Evolutionary conservation across 2,329 filamentous ascomycete genomes (phyloP).

Genomic region (Didymella glomerata): DNA sequence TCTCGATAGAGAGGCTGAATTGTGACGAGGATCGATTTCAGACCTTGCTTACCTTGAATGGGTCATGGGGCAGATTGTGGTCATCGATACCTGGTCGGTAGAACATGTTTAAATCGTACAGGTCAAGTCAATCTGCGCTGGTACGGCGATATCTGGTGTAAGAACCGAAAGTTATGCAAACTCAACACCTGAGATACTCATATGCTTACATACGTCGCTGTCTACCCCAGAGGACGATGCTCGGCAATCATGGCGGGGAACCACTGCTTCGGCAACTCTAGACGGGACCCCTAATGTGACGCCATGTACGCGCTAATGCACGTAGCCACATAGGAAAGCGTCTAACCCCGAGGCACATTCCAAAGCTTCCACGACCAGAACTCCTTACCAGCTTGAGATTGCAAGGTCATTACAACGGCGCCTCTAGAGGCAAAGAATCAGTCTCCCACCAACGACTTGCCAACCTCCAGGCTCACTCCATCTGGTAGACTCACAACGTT

Average conservation of each 20-base stretch:
- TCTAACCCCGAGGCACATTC: not conserved
- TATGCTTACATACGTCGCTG: not conserved
- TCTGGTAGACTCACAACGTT: not conserved
- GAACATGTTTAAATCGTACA: constrained; percentile 60
- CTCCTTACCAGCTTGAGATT: too few species aligned
- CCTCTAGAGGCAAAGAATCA: too few species aligned
- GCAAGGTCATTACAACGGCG: too few species aligned
- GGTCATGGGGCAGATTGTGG: constrained; percentile 62
- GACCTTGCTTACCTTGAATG: constrained; percentile 59
- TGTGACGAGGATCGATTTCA: not conserved
- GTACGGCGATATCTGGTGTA: too few species aligned
- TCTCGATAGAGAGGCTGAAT: too few species aligned
- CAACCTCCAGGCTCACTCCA: not conserved
- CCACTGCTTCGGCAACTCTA: constrained; percentile 20
- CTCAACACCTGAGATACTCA: not conserved
- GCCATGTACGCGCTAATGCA: constrained; percentile 20
- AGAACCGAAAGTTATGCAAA: too few species aligned
- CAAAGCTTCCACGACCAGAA: not conserved
- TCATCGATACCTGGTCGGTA: constrained; percentile 63
- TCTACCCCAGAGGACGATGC: not conserved
- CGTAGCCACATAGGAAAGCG: constrained; percentile 1
- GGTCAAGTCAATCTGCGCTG: too few species aligned
- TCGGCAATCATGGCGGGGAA: constrained; percentile 20
- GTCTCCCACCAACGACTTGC: too few species aligned
- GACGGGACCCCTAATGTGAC: constrained; percentile 12